These are phyloP conservation scores for Diaporthe australafricana DNA, from an alignment of 2,329 filamentous ascomycete genomes.

Conservation along the genomic window DNA sequence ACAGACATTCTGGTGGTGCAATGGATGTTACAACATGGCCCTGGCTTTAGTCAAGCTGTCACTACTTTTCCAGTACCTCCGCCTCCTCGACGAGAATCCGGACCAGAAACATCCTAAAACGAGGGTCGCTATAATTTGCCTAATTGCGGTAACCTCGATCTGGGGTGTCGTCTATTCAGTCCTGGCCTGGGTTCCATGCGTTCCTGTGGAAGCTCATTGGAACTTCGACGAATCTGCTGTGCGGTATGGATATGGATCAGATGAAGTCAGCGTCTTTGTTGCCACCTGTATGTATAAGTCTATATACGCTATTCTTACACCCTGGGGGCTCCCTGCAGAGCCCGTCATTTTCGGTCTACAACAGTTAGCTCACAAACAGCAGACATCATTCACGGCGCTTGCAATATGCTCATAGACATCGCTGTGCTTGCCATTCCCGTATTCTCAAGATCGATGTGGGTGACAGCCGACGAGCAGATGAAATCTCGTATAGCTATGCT, in stretches of 20 bases:
- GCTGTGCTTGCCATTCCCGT: slow-evolving; percentile 32
- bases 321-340: too few species aligned
- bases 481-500: slow-evolving; percentile 31
- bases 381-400: slow-evolving; percentile 30
- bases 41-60: slow-evolving; percentile 42
- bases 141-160: slow-evolving; percentile 38
- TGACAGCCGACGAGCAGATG: slow-evolving; percentile 12
- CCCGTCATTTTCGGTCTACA: not conserved
- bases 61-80: slow-evolving; percentile 44
- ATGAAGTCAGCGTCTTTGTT: slow-evolving; percentile 14
- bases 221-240: slow-evolving; percentile 27
- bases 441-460: slow-evolving; percentile 34
- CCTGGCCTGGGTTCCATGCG: slow-evolving; percentile 42
- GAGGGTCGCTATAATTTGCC: slow-evolving; percentile 30
- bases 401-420: slow-evolving; percentile 34
- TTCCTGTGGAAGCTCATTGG: slow-evolving; percentile 40
- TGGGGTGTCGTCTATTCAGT: slow-evolving; percentile 42
- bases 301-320: not conserved
- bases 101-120: slow-evolving; percentile 35
- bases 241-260: slow-evolving; percentile 30
- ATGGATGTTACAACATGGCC: slow-evolving; percentile 41
- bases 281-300: slow-evolving; percentile 19
- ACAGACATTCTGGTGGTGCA: slow-evolving; percentile 37
- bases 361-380: not conserved
- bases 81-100: slow-evolving; percentile 39